Conservation (phyloP, 2,329 filamentous ascomycete species). For the Esteya vermicola region DNA sequence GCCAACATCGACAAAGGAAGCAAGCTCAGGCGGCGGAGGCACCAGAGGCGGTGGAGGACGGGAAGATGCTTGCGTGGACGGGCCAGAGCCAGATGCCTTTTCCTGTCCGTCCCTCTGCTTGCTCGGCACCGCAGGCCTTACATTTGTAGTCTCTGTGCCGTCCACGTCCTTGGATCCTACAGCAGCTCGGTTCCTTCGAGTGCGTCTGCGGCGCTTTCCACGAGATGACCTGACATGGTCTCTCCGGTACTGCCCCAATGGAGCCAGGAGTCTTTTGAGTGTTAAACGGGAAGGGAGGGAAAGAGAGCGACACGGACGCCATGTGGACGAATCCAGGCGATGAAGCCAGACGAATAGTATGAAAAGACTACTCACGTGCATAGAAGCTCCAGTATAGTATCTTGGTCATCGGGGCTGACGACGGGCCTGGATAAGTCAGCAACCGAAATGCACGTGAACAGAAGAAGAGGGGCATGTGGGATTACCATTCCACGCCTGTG, state of each 20-base stretch:
- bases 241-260: constrained; percentile 47
- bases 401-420: constrained; percentile 42
- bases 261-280: constrained; percentile 43
- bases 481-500: constrained; percentile 44
- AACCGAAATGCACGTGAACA: neutral
- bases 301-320: too few species aligned
- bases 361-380: constrained; percentile 37
- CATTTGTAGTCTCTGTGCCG: too few species aligned
- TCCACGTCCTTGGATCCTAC: too few species aligned
- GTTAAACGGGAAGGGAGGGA: too few species aligned
- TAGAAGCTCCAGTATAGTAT: constrained; percentile 50
- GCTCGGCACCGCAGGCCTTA: too few species aligned
- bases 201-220: constrained; percentile 36
- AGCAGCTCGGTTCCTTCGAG: constrained; percentile 27
- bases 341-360: neutral
- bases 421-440: constrained; percentile 36
- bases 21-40: constrained; percentile 35
- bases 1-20: constrained; percentile 47
- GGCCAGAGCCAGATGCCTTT: constrained; percentile 1
- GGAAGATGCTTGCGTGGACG: neutral
- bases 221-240: constrained; percentile 40
- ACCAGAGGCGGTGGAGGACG: too few species aligned
- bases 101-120: too few species aligned
- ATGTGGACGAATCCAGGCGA: too few species aligned
- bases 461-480: constrained; percentile 13